Evolutionary conservation across 2,329 filamentous ascomycete genomes (phyloP), one percentile per base, ranked within the genome.

Genomic region (Aspergillus carbonarius): DNA sequence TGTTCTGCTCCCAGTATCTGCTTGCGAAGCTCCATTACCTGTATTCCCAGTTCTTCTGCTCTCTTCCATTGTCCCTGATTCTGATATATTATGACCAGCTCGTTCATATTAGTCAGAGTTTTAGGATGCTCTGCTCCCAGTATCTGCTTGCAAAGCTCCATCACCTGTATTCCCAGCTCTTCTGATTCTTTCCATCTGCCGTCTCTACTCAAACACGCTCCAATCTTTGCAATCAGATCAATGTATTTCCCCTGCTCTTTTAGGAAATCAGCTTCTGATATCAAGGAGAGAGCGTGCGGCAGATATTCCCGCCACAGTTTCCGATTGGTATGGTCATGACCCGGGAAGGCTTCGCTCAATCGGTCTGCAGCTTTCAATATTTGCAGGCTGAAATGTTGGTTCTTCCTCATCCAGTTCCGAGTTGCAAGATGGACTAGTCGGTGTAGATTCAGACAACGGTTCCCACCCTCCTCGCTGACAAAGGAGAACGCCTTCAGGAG

Each of bases 341-440:
- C 1, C 3, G 64, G 66, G 8, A 70, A 66, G 3, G 50, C 15
- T 0, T 46, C 17, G 9, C 52, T 20, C 0, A 71, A 44, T 8
- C 50, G 54, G 9, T 49, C 39, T 13, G 54, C 56, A 0, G 58
- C 4, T 35, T 58, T 42, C 4, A 13, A 66, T 6, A 2, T 35
- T 20, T 4, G 9, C 4, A 53, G 35, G 8, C 25, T 54, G 7
- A 35, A 15, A 12, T 35, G 34, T 35, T 60, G 46, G 50, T 49
- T 32, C 12, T 46, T 58, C 12, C 60, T 60, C 0, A 74, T 39
- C 70, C 68, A 73, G 12, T 68, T 71, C 12, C 64, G 46, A 0
- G 58, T 73, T 2, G 70, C 65, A 3, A 74, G 61, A 47, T 71
- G 69, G 0, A 75, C 68, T 7, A 76, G 60, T 20, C 70, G 62